A percentile compares a stretch with the other conserved stretches of the same genome.
Conservation (phyloP, 495 filamentous ascomycete species). For the Physcia stellaris region DNA sequence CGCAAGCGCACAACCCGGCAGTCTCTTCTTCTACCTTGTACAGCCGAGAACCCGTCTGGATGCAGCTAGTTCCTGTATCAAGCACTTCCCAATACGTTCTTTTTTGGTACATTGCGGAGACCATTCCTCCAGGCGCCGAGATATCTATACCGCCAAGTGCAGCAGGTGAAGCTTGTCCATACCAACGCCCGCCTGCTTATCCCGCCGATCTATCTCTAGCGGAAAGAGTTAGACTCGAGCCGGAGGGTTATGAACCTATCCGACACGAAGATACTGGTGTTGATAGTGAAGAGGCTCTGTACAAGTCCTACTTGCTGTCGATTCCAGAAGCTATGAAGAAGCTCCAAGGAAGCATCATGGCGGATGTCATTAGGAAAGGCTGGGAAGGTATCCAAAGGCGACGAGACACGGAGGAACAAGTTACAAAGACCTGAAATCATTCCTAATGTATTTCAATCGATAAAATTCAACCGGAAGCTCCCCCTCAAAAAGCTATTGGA, state of each 20-base stretch:
- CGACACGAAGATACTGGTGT: constrained; percentile 30
- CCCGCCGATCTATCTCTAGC: constrained; percentile 20
- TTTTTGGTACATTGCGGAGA: constrained; percentile 37
- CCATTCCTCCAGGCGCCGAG: constrained; percentile 28
- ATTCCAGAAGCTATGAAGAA: constrained; percentile 27
- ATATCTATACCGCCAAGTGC: constrained; percentile 3
- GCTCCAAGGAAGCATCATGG: constrained; percentile 23
- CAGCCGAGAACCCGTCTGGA: constrained; percentile 30
- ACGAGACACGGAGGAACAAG: constrained; percentile 20
- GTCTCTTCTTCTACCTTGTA: constrained; percentile 11
- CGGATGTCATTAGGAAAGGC: constrained; percentile 27
- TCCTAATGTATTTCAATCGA: too few species aligned
- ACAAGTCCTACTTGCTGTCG: constrained; percentile 25
- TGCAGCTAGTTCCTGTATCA: constrained; percentile 22
- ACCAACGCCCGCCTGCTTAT: constrained; percentile 16
- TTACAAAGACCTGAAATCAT: too few species aligned
- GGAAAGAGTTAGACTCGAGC: constrained; percentile 24
- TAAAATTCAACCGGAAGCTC: too few species aligned
- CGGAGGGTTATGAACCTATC: constrained; percentile 24
- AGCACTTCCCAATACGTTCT: constrained; percentile 26
- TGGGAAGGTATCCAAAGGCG: constrained; percentile 25
- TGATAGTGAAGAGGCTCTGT: constrained; percentile 29
- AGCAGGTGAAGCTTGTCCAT: constrained; percentile 6
- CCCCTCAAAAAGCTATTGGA: too few species aligned
- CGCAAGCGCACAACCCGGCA: constrained; percentile 15